Evolutionary conservation across 1,284 basidiomycete genomes (phyloP).

Genomic region (Cryptococcus sp.): DNA sequence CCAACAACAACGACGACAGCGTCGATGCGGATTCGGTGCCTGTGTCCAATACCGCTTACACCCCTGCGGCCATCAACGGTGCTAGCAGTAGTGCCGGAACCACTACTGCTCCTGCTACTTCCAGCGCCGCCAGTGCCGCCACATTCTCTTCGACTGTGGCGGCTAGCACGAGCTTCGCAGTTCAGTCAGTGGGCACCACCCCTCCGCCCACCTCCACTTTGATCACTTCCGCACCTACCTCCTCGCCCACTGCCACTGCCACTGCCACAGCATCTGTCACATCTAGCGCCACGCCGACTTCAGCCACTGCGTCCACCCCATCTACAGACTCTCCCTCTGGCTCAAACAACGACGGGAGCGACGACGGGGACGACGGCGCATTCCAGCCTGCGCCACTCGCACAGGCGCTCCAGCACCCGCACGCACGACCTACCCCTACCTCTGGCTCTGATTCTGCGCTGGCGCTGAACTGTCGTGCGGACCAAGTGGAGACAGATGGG

Average conservation of each 20-base stretch:
- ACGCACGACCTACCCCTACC: too few relatives aligned
- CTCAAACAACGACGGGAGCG: background rate
- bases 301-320: background rate
- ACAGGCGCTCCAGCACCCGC: background rate
- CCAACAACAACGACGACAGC: conserved; percentile 5
- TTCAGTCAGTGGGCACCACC: too few relatives aligned
- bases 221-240: background rate
- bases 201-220: too few relatives aligned
- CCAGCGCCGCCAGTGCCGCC: background rate
- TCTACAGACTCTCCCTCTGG: background rate
- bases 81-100: background rate
- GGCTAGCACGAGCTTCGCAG: too few relatives aligned
- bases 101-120: conserved; percentile 8
- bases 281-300: background rate
- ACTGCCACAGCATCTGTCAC: conserved; percentile 7
- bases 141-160: too few relatives aligned
- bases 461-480: conserved; percentile 18
- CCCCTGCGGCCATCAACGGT: conserved; percentile 1
- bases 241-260: conserved; percentile 5
- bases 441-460: too few relatives aligned
- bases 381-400: background rate
- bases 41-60: conserved; percentile 1
- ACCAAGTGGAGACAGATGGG: conserved; percentile 20
- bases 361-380: background rate
- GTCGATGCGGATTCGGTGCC: conserved; percentile 1